Evolutionary conservation across 2,329 filamentous ascomycete genomes (phyloP).

Genomic region (Aureobasidium pullulans): DNA sequence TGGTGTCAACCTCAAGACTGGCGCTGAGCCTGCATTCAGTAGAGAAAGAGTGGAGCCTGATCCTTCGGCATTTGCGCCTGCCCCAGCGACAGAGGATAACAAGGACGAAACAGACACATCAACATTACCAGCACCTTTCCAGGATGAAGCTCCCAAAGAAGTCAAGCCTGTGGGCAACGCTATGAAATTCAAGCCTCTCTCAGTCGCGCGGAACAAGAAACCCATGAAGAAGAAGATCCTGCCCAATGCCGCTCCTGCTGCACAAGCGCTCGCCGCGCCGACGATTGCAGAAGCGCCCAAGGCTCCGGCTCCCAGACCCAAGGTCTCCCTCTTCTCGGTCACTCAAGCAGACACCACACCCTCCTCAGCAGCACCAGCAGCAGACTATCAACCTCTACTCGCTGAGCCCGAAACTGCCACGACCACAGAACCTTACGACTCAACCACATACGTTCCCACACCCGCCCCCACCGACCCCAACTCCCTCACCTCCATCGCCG

Average conservation of each 20-base stretch:
- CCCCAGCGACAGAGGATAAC: constrained; percentile 24
- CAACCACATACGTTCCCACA: background rate
- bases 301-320: constrained; percentile 42
- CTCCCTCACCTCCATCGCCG: constrained; percentile 63
- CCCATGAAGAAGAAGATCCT: constrained; percentile 53
- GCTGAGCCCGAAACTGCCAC: background rate
- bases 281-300: constrained; percentile 5
- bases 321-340: constrained; percentile 64
- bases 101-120: constrained; percentile 24
- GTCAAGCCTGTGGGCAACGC: constrained; percentile 69
- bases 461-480: constrained; percentile 30
- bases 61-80: background rate
- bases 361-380: constrained; percentile 14
- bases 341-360: constrained; percentile 31
- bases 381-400: constrained; percentile 33
- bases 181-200: constrained; percentile 82
- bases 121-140: constrained; percentile 34
- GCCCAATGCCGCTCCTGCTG: constrained; percentile 17
- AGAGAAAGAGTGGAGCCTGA: constrained; percentile 40
- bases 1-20: constrained; percentile 72
- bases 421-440: background rate
- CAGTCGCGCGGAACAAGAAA: constrained; percentile 66
- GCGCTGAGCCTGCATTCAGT: constrained; percentile 73
- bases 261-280: constrained; percentile 20
- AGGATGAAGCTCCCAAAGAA: constrained; percentile 46